phyloP scores from a whole-genome alignment of 805 yeast genomes.

The Yarrowia sp. region DNA sequence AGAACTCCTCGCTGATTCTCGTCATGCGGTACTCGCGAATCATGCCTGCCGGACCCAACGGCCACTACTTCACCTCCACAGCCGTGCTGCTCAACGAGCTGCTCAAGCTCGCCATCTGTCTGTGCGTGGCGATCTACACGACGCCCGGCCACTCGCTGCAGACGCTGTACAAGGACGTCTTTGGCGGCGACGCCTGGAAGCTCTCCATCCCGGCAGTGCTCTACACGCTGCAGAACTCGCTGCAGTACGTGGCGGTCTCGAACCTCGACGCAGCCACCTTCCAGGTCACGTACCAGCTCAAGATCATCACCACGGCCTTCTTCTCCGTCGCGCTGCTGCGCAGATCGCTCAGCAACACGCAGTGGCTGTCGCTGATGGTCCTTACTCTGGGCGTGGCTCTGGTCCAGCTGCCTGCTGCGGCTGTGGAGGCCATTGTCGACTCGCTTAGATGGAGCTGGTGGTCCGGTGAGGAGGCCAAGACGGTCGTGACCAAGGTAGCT shows the following conservation, averaged over 20 bases:
- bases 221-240: constrained; percentile 43
- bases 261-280: constrained; percentile 45
- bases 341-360: constrained; percentile 37
- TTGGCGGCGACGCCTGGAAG: constrained; percentile 43
- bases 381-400: constrained; percentile 43
- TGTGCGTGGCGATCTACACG: constrained; percentile 32
- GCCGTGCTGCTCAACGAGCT: constrained; percentile 45
- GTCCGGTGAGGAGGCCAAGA: constrained; percentile 24
- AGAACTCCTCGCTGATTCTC: constrained; percentile 43
- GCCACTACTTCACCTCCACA: constrained; percentile 42
- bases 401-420: constrained; percentile 42
- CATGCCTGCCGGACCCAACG: constrained; percentile 39
- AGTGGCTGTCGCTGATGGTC: constrained; percentile 42
- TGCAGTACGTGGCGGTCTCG: constrained; percentile 45
- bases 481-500: constrained; percentile 12
- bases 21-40: constrained; percentile 46
- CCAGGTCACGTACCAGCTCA: constrained; percentile 47
- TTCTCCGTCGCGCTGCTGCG: constrained; percentile 43
- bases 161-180: constrained; percentile 35
- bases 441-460: constrained; percentile 27
- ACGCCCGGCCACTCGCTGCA: constrained; percentile 32
- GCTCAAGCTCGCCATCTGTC: constrained; percentile 40
- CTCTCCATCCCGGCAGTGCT: constrained; percentile 44
- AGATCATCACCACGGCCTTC: constrained; percentile 45
- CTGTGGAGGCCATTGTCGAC: constrained; percentile 30